Evolutionary conservation across 2,329 filamentous ascomycete species (phyloP), one percentile per base, ranked within the genome.

Genomic region (Neofusicoccum sp.): DNA sequence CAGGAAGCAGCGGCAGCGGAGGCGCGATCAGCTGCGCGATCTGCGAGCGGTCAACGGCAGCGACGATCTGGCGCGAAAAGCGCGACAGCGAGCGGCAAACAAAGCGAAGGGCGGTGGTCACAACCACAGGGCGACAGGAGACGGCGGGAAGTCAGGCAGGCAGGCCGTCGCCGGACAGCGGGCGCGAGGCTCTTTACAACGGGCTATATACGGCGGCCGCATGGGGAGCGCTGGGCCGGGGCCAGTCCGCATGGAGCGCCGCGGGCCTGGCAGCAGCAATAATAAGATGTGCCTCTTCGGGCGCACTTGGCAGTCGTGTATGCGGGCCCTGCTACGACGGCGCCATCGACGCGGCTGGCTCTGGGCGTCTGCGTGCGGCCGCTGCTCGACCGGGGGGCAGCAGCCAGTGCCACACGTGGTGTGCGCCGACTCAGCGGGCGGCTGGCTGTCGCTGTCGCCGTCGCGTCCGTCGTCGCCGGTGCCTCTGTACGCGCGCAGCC

Each of bases 241-340:
- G 26, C 51, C 51, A 56, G 41, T 36, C 51, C 36, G 36, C 28
- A 12, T 43, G 24, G 36, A 16, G 38, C 12, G 6, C n/a, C 9
- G 9, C 33, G 51, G 20, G 51, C 48, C 20, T 38, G 40, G 45
- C 48, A 28, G 48, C 33, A 53, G 38, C 51, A n/a, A n/a, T n/a
- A 56, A 56, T 56, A 43, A 43, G 33, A 6, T 16, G 45, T 16
- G 45, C 45, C 20, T 30, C 26, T 48, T 48, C 28, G 28, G 45
- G 45, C 45, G 45, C 20, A 14, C 51, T 56, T 56, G 51, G 51
- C 51, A 26, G 51, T 56, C 51, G 51, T 56, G 51, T 56, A 43
- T 56, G 51, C 49, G 24, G 49, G 49, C 49, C 43, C 26, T 31
- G 51, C 51, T 56, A 56, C 51, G 34, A 41, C 51, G 51, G 51